Evolutionary conservation across 192 early-diverging fungal species (phyloP).

Genomic region (Chytriomyces confervae): DNA sequence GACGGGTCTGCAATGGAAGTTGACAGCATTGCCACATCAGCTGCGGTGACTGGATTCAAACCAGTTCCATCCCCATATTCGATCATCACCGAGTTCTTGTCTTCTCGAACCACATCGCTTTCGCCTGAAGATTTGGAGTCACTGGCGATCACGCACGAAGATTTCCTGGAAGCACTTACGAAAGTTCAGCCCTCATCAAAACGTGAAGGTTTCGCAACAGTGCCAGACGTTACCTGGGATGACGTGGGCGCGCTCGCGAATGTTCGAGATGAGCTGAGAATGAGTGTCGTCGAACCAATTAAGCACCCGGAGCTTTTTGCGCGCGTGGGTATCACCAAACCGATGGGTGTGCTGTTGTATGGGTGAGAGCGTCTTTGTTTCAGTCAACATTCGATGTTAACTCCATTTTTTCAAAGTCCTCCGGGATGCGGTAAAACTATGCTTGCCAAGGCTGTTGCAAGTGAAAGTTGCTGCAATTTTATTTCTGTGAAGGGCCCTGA

Average conservation of each 20-base stretch:
- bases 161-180: slow-evolving; percentile 83
- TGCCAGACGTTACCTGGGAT: slow-evolving; percentile 94
- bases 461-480: slow-evolving; percentile 97
- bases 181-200: slow-evolving; percentile 97
- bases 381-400: not conserved
- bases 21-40: slow-evolving; percentile 20
- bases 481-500: slow-evolving; percentile 99
- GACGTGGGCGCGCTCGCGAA: slow-evolving; percentile 89
- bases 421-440: slow-evolving; percentile 99
- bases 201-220: slow-evolving; percentile 98
- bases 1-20: slow-evolving; percentile 44
- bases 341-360: slow-evolving; percentile 94
- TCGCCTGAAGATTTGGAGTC: slow-evolving; percentile 81
- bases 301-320: slow-evolving; percentile 86
- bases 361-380: slow-evolving; percentile 51
- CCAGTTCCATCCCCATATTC: slow-evolving; percentile 38
- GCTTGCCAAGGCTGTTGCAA: slow-evolving; percentile 97
- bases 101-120: slow-evolving; percentile 72
- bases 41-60: slow-evolving; percentile 8
- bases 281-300: slow-evolving; percentile 97
- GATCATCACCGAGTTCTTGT: slow-evolving; percentile 77
- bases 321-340: slow-evolving; percentile 85
- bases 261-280: slow-evolving; percentile 90
- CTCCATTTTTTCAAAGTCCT: slow-evolving; percentile 48
- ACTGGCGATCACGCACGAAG: slow-evolving; percentile 79